Evolutionary conservation across 768 basidiomycete species (phyloP), one percentile per base, ranked within the genome.

Genomic region (Amanita fuliginea): DNA sequence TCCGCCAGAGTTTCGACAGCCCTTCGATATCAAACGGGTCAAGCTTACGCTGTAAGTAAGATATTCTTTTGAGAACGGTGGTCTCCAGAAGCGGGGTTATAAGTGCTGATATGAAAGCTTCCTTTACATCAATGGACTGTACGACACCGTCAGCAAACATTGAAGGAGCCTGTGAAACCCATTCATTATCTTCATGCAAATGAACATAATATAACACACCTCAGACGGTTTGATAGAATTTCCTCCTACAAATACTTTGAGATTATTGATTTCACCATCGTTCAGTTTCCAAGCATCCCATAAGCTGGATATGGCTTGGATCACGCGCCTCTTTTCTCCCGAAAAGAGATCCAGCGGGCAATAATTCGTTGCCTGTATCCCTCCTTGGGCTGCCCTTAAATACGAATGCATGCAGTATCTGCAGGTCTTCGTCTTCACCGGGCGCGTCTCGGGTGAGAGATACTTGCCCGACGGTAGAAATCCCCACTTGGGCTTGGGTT

Each of bases 281-380:
- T 76, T 83, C 13, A 62, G 62, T 26, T 67, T 53, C 94, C 95
- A 97, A 1, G 71, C 70, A 33, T 76, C 66, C 84, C 86, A 91
- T 24, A 98, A 72, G 28, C 64, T 67, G 43, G 67, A 60, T n/a
- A 97, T 59, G 2, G 91, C 92, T 10, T 66, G 70, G n/a, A 53
- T 59, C 26, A 89, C 62, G 7, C 93, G 78, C n/a, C 32, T 46
- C 43, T 73, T 64, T 19, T 89, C 75, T 2, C 72, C 70, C 13
- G 93, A 94, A 63, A 80, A 97, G 18, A 99, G 70, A 65, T 99
- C 95, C 49, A 99, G 68, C 3, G 95, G 94, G 62, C 92, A 94
- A 63, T 90, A 99, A 5, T 67, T 67, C 22, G 61, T 65, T 14
- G 70, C 59, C 19, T 68, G 61, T 44, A 57, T 55, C 19, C 70